Conservation (phyloP, 768 basidiomycete species). For the Tricholomella constricta region DNA sequence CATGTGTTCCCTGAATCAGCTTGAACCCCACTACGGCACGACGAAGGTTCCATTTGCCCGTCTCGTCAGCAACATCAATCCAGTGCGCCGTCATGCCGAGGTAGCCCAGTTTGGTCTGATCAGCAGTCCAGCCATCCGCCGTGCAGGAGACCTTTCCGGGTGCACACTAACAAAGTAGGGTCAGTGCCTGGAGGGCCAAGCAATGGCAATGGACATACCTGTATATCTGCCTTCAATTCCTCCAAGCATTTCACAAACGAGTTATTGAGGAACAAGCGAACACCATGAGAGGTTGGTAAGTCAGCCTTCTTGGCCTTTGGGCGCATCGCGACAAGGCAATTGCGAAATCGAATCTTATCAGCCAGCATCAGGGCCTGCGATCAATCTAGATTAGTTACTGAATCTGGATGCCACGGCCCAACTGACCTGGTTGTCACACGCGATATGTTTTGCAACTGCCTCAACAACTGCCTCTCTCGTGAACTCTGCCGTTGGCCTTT, state of each 20-base stretch:
- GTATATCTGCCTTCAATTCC: not conserved
- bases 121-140: slow-evolving; percentile 18
- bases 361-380: not conserved
- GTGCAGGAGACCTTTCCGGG: slow-evolving; percentile 22
- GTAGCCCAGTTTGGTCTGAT: slow-evolving; percentile 16
- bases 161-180: slow-evolving; percentile 1
- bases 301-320: not conserved
- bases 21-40: slow-evolving; percentile 24
- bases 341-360: not conserved
- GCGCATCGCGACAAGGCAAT: not conserved
- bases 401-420: not conserved
- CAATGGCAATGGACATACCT: not conserved
- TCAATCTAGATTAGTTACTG: not conserved
- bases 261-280: not conserved
- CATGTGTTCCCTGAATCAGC: slow-evolving; percentile 23
- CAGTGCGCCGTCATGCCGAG: slow-evolving; percentile 21
- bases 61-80: slow-evolving; percentile 22
- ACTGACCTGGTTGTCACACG: slow-evolving; percentile 3
- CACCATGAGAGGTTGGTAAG: not conserved
- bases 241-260: not conserved
- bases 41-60: slow-evolving; percentile 22
- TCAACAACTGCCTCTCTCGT: not conserved
- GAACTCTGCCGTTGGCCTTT: not conserved
- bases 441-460: not conserved
- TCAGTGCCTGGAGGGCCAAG: not conserved